Base-by-base conservation (phyloP, 805 yeast species). In the Pichia nakasei region DNA sequence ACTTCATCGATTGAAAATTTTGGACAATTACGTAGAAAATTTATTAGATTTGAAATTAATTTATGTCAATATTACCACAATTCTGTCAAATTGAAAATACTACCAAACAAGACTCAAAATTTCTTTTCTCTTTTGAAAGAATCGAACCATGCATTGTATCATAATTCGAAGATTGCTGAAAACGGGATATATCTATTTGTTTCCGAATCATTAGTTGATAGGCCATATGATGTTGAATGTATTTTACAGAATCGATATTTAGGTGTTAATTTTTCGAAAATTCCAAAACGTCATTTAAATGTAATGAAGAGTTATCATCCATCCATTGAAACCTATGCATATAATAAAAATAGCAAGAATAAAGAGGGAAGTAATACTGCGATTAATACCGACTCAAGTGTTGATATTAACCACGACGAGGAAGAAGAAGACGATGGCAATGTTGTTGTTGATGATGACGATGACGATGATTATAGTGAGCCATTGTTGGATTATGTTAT, bases 161-260 rank as follows among this genome's bases (percentile, higher is more conserved):
- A 91, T 0, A 56, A 54, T 38, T 84, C 84, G 0, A 68, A 76
- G 1, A 69, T 82, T 3, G 93, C 85, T 48, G 73, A 75, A 17
- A 77, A 78, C 43, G 96, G 96, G 4, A 70, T 81, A 21, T 89
- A 89, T 55, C 72, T 86, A 11, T 72, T 93, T 59, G 96, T 89
- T 2, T 82, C 93, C 45, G 69, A 75, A 8, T 74, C 75, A 26
- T 59, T 82, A 22, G 59, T 63, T 5, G 55, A 59, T 32, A 63
- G 61, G 31, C 75, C 72, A 1, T 56, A 64, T 9, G 73, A 70
- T 19, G 71, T 77, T 22, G 46, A 68, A 9, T 61, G 67, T 22
- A 67, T 74, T 13, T 52, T 77, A 29, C 67, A 66, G 40, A 72
- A 75, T 27, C 56, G 71, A 0, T 73, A 71, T 43, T 59, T 76